These are phyloP conservation scores for Fusarium graminum DNA, from an alignment of 2,329 filamentous ascomycete genomes.

Conservation along the genomic window DNA sequence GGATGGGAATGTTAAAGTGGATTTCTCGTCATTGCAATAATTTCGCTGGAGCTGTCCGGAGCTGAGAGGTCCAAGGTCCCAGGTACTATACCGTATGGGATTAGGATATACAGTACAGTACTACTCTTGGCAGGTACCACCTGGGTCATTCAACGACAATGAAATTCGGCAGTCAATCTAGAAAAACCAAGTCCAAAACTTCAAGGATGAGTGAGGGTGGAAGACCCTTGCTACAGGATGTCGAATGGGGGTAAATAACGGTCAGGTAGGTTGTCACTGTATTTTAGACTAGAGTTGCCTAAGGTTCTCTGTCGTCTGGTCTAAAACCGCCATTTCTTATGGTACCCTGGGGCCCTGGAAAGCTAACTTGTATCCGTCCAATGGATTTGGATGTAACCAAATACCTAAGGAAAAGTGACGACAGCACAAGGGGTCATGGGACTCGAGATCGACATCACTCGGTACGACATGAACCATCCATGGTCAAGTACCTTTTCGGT, in stretches of 20 bases:
- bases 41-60: slow-evolving; percentile 35
- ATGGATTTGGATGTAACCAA: slow-evolving; percentile 14
- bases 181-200: slow-evolving; percentile 4
- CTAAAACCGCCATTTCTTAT: too few relatives aligned
- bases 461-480: slow-evolving; percentile 17
- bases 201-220: slow-evolving; percentile 23
- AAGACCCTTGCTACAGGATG: slow-evolving; percentile 24
- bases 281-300: too few relatives aligned
- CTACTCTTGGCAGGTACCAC: slow-evolving; percentile 25
- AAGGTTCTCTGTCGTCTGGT: too few relatives aligned
- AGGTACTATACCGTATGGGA: slow-evolving; percentile 17
- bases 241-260: too few relatives aligned
- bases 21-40: slow-evolving; percentile 45
- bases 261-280: too few relatives aligned
- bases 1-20: slow-evolving; percentile 44
- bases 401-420: slow-evolving; percentile 47
- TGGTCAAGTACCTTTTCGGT: slow-evolving; percentile 20
- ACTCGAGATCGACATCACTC: slow-evolving; percentile 36
- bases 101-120: slow-evolving; percentile 29
- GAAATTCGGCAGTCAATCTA: slow-evolving; percentile 27
- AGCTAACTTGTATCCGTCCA: slow-evolving; percentile 24
- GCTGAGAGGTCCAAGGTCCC: slow-evolving; percentile 3
- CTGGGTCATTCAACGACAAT: slow-evolving; percentile 9
- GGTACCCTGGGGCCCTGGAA: slow-evolving; percentile 6
- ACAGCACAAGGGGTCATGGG: slow-evolving; percentile 45